Percentiles rank a stretch among this genome's conserved stretches.
These are phyloP conservation scores for Cystofilobasidium bisporidii DNA, from an alignment of 768 basidiomycete species.

Conservation along the genomic window DNA sequence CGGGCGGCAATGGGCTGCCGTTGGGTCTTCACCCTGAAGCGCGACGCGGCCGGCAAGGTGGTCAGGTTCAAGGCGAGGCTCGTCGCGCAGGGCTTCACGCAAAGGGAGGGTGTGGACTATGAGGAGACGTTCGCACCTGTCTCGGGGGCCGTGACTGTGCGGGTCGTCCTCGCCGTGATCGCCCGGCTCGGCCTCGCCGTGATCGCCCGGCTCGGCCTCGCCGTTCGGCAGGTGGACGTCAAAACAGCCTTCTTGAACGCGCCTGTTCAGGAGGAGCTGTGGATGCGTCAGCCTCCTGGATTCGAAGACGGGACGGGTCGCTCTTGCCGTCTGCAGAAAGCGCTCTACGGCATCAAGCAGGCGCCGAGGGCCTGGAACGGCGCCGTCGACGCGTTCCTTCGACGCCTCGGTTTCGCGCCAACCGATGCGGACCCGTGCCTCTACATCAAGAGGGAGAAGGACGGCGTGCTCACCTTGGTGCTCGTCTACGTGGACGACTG, in stretches of 20 bases:
- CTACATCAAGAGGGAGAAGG: not conserved
- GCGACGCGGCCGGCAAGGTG: too few relatives aligned
- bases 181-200: not conserved
- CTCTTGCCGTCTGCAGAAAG: not conserved
- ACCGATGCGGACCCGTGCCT: not conserved
- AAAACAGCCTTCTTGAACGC: not conserved
- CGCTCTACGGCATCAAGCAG: not conserved
- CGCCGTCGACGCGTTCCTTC: not conserved
- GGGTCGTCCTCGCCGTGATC: not conserved
- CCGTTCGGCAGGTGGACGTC: not conserved
- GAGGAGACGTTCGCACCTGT: too few relatives aligned
- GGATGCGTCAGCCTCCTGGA: not conserved
- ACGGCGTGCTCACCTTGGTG: not conserved
- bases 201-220: not conserved
- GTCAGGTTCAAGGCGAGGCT: too few relatives aligned
- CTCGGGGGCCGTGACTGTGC: not conserved
- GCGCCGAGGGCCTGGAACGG: not conserved
- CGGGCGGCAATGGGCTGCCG: too few relatives aligned
- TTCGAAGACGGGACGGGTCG: not conserved
- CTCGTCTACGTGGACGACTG: slow-evolving; percentile 11
- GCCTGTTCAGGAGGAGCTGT: not conserved
- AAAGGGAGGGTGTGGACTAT: too few relatives aligned
- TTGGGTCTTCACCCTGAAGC: too few relatives aligned
- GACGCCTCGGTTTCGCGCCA: not conserved
- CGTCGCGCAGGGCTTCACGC: too few relatives aligned